phyloP scores from a whole-genome alignment of 345 rosid species.

The Eutrema heterophyllum region DNA sequence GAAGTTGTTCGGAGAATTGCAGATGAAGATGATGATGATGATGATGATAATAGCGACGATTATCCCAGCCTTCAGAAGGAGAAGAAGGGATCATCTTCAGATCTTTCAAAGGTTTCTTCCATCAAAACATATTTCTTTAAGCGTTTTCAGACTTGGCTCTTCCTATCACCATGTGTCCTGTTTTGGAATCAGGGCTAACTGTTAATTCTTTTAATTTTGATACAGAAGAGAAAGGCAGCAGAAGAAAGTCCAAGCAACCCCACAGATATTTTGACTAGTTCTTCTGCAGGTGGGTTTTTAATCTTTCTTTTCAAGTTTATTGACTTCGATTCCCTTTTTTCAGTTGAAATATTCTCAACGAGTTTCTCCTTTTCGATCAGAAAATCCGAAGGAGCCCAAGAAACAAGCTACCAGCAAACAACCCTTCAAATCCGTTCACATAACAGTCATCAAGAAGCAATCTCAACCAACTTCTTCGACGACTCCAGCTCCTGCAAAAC shows the following conservation, averaged over 20 bases:
- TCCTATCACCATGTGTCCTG: not conserved
- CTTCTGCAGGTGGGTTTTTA: constrained; percentile 37
- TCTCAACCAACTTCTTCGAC: constrained; percentile 12
- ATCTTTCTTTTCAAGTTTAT: not conserved
- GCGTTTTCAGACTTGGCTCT: not conserved
- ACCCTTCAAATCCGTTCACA: constrained; percentile 33
- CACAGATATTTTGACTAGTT: constrained; percentile 44
- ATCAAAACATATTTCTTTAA: not conserved
- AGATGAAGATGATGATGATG: constrained; percentile 49
- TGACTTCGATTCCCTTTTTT: not conserved
- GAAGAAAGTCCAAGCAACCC: constrained; percentile 43
- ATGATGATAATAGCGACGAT: constrained; percentile 21
- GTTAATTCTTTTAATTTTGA: not conserved
- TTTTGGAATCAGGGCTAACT: not conserved
- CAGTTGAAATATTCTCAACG: not conserved
- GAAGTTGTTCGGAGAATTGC: constrained; percentile 56
- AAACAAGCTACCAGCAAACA: constrained; percentile 29
- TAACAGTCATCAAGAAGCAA: constrained; percentile 53
- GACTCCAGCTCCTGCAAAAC: constrained; percentile 13
- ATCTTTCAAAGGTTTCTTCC: constrained; percentile 25
- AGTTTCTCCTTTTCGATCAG: constrained; percentile 14
- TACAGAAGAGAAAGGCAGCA: constrained; percentile 52
- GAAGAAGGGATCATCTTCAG: constrained; percentile 25
- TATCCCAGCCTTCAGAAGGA: constrained; percentile 17
- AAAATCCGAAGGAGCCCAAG: constrained; percentile 22